Evolutionary conservation across 1,284 basidiomycete species (phyloP).

Genomic region (Abortiporus biennis): DNA sequence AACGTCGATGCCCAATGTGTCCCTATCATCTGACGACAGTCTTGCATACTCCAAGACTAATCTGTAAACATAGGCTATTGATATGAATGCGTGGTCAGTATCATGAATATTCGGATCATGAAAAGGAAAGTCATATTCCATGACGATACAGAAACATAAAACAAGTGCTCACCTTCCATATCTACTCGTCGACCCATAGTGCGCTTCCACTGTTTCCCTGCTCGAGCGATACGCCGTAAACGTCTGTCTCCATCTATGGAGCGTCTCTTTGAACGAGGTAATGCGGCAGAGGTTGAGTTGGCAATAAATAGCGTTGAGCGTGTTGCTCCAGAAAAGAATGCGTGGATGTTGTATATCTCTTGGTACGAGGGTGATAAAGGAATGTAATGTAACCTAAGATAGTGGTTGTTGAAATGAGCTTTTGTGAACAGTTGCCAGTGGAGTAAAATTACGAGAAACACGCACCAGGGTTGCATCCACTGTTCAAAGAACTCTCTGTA

Average conservation of each 20-base stretch:
- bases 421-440: constrained; percentile 3
- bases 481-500: constrained; percentile 87
- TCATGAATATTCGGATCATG: constrained; percentile 4
- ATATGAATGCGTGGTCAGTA: no score
- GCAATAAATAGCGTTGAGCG: constrained; percentile 49
- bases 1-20: constrained; percentile 44
- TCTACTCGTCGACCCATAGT: constrained; percentile 76
- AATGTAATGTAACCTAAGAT: constrained; percentile 83
- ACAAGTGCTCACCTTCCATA: constrained; percentile 72
- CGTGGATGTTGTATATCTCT: constrained; percentile 89
- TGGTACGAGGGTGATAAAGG: constrained; percentile 81
- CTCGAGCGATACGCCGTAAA: constrained; percentile 76
- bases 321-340: constrained; percentile 85
- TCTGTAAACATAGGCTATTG: constrained; percentile 81
- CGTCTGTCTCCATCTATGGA: constrained; percentile 65
- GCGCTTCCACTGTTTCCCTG: constrained; percentile 87
- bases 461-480: constrained; percentile 78
- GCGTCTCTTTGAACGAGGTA: constrained; percentile 27
- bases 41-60: constrained; percentile 87
- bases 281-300: constrained; percentile 36
- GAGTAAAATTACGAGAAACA: constrained; percentile 5
- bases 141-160: no score
- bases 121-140: no score
- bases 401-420: constrained; percentile 1
- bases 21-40: constrained; percentile 78